Evolutionary conservation across 768 basidiomycete genomes (phyloP).

Genomic region (Pleurotus citrinopileatus): DNA sequence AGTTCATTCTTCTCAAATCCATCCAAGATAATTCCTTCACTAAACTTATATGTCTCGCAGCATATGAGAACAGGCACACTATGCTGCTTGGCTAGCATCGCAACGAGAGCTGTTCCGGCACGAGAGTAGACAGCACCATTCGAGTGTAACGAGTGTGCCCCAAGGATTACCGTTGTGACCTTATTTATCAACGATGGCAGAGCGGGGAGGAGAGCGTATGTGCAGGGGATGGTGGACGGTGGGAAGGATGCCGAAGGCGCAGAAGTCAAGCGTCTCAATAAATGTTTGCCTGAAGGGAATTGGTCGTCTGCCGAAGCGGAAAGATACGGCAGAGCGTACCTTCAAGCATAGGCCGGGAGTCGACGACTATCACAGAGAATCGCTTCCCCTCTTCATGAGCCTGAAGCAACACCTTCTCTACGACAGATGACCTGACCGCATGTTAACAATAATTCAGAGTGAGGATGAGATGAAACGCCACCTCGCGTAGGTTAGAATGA

Average conservation of each 20-base stretch:
- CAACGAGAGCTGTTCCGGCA: constrained; percentile 92
- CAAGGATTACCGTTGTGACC: constrained; percentile 82
- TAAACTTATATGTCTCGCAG: constrained; percentile 98
- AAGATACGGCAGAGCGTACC: constrained; percentile 37
- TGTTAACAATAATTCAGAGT: neutral
- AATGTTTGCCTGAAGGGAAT: constrained; percentile 75
- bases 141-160: constrained; percentile 91
- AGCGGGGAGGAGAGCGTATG: constrained; percentile 89
- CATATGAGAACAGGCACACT: constrained; percentile 94
- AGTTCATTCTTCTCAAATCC: constrained; percentile 96
- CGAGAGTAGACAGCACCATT: constrained; percentile 94
- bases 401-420: constrained; percentile 82
- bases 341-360: constrained; percentile 93
- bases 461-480: constrained; percentile 22
- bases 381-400: constrained; percentile 71
- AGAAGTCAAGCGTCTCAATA: constrained; percentile 67
- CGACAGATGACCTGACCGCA: constrained; percentile 78
- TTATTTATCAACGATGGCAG: constrained; percentile 77
- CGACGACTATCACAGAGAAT: constrained; percentile 91
- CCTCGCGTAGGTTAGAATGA: constrained; percentile 92
- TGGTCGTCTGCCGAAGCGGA: neutral
- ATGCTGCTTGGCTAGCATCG: constrained; percentile 91
- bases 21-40: constrained; percentile 89
- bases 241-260: constrained; percentile 28
- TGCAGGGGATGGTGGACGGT: constrained; percentile 68